Percentiles rank a stretch among this genome's conserved stretches.
Evolutionary conservation across 495 filamentous ascomycete genomes (phyloP).

Genomic region (Talaromyces stipitatus): DNA sequence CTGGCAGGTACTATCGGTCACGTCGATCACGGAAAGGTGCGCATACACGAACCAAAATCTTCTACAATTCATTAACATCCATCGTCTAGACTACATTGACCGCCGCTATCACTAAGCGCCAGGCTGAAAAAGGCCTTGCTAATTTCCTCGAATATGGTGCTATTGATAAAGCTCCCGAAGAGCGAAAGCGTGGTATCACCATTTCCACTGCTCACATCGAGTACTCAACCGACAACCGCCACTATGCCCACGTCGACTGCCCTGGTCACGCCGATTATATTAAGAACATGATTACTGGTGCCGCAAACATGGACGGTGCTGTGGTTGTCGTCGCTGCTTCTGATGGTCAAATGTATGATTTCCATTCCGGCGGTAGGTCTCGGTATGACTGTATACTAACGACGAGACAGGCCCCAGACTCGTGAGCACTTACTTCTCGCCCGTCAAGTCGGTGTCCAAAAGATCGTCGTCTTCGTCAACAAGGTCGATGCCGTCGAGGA

Average conservation of each 20-base stretch:
- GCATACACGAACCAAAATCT: constrained; percentile 5
- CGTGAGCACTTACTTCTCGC: constrained; percentile 96
- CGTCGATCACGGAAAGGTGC: constrained; percentile 98
- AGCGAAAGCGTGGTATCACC: constrained; percentile 99
- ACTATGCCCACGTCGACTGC: constrained; percentile 99
- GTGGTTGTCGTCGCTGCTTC: constrained; percentile 98
- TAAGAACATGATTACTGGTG: constrained; percentile 99
- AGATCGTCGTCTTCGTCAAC: constrained; percentile 98
- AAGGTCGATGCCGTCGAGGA: constrained; percentile 96
- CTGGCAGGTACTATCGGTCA: constrained; percentile 87
- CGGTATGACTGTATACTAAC: no score
- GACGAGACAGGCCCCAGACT: constrained; percentile 71
- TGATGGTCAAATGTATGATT: constrained; percentile 84
- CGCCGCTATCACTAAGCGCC: constrained; percentile 95
- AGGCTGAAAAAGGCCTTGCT: constrained; percentile 87
- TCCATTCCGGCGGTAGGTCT: no score
- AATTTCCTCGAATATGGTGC: constrained; percentile 92
- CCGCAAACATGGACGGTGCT: constrained; percentile 94
- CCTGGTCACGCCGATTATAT: constrained; percentile 99
- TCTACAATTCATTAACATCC: constrained; percentile 7
- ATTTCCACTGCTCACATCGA: constrained; percentile 98
- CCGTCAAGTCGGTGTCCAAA: constrained; percentile 95
- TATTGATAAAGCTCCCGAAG: constrained; percentile 98
- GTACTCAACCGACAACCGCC: constrained; percentile 82
- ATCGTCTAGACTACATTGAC: constrained; percentile 82